Base-by-base conservation (phyloP, 2,329 filamentous ascomycete species). In the Ambrosiella beaveri region DNA sequence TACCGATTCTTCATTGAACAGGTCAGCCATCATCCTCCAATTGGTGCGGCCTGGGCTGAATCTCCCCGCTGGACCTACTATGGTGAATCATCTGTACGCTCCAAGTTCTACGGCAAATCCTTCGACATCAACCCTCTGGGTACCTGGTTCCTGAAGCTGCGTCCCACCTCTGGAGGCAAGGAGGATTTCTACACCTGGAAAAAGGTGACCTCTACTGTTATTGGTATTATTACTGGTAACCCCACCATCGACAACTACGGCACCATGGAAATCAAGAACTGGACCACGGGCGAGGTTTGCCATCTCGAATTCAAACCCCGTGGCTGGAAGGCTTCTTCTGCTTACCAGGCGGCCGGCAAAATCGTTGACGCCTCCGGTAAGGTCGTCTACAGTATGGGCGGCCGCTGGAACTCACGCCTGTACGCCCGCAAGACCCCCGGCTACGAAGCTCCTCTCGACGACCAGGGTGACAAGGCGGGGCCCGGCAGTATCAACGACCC, bases 1-100 rank as follows among this genome's bases (percentile, higher is more conserved):
- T 98, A 95, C 73, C 88, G 93, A 63, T 97, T 97, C 77, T 95
- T 97, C 72, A 88, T 95, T 61, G 93, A 98, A 70, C 93, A 98
- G 74, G 91, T 98, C 65, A 94, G 88, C 71, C 93, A 98, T 69
- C 93, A 98, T 70, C 93, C 93, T 37, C 93, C 93, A 0, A 79
- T 98, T 65, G 90, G 93, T 63, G 93, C 94, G 15, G 90, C 89
- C 0, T 93, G 86, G 76, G 91, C 91, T 7, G 93, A 98, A 70
- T 85, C 88, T 3, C 81, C 90, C 12, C 88, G 86, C 65, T 98
- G 93, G 93, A 91, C 91, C 58, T 98, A 98, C 73, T 97, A 86
- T 75, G 93, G 93, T 61, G 93, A 98, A 71, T 95, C 89, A 36
- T 85, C 88, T 8, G 89, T 97, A 61, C 91, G 88, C 70, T 95